Evolutionary conservation across 805 yeast species (phyloP), one percentile per base, ranked within the genome.

Genomic region (Ogataea philodendri): DNA sequence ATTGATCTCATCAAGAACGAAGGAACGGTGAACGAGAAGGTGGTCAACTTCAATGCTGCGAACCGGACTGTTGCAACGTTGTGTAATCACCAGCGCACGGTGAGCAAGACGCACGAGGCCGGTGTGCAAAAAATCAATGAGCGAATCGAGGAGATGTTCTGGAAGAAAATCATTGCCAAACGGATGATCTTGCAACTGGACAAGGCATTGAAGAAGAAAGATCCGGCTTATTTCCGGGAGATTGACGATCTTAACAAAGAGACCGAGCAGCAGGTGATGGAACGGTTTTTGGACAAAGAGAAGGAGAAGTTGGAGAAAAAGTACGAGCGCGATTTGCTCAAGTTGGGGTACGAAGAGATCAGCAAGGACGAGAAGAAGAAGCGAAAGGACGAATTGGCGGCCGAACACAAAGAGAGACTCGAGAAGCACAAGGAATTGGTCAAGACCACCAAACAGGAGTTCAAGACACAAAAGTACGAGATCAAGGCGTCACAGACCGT

Each of bases 21-120:
- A 54, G 96, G 96, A 17, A 77, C 95, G 0, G 83, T 86, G 4
- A 81, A 84, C 15, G 97, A 89, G 57, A 90, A 87, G 52, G 80
- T 89, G 33, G 80, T 89, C 38, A 79, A 76, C 43, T 89, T 82
- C 62, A 89, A 90, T 62, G 96, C 96, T 14, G 97, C 97, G 1
- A 89, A 89, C 59, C 76, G 97, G 61, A 83, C 90, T 3, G 97
- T 89, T 41, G 97, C 97, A 5, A 87, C 89, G 42, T 67, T 89
- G 52, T 89, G 97, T 83, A 89, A 89, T 70, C 97, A 89, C 73
- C 97, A 89, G 70, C 80, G 96, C 62, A 78, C 95, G 13, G 88
- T 89, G 7, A 75, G 88, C 32, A 90, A 89, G 57, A 76, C 77
- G 4, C 97, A 90, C 55, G 94, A 84, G 30, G 74, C 76, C 15